Conservation (phyloP, 345 rosid species). For the Salix koriyanagi region DNA sequence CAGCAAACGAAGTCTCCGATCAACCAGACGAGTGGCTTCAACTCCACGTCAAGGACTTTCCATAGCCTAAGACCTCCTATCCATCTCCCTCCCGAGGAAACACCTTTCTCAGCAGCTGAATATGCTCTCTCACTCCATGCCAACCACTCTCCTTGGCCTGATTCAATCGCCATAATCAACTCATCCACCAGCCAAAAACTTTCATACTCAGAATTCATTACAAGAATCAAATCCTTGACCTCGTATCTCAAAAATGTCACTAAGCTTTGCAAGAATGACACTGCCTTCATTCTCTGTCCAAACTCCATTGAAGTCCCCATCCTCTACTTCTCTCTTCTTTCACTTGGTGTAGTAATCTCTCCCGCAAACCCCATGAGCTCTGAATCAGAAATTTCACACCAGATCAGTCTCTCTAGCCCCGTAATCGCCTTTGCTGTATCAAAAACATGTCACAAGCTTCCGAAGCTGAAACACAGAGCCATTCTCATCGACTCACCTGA, state of each 20-base stretch:
- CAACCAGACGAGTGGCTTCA: slow-evolving; percentile 28
- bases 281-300: slow-evolving; percentile 9
- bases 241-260: neutral
- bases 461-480: neutral
- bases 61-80: slow-evolving; percentile 30
- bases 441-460: slow-evolving; percentile 3
- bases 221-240: neutral
- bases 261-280: neutral
- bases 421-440: slow-evolving; percentile 10
- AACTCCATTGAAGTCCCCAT: slow-evolving; percentile 3
- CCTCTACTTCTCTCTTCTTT: slow-evolving; percentile 11
- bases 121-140: slow-evolving; percentile 20
- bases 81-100: slow-evolving; percentile 15
- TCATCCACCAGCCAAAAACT: neutral
- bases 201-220: neutral
- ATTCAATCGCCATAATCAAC: neutral
- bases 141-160: neutral
- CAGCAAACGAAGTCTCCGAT: too few species aligned
- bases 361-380: slow-evolving; percentile 12
- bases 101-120: slow-evolving; percentile 22
- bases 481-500: slow-evolving; percentile 9
- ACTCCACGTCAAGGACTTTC: slow-evolving; percentile 20
- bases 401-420: slow-evolving; percentile 2
- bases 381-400: neutral
- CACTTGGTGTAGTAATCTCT: slow-evolving; percentile 4